These are phyloP conservation scores for Amylostereum areolatum DNA, from an alignment of 1,284 basidiomycete species.

Conservation along the genomic window DNA sequence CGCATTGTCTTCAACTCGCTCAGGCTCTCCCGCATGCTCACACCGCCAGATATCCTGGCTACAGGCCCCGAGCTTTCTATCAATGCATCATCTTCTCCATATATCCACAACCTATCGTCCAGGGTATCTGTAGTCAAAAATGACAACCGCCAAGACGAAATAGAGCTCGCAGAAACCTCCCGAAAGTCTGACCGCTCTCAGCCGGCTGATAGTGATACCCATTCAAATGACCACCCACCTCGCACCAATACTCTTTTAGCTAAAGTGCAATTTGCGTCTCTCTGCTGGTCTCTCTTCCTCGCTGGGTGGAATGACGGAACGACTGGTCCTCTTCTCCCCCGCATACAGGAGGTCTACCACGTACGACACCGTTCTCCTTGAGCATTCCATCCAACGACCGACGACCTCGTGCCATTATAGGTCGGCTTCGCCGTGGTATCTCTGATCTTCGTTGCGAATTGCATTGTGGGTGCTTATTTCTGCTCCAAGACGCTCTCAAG, in stretches of 20 bases:
- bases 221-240: no score
- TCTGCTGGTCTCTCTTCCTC: conserved; percentile 38
- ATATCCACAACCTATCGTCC: background rate
- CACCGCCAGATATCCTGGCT: background rate
- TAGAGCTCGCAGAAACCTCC: background rate
- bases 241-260: background rate
- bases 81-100: background rate
- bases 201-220: background rate
- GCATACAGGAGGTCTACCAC: conserved; percentile 46
- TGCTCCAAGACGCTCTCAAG: no score
- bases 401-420: conserved; percentile 18
- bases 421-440: conserved; percentile 41
- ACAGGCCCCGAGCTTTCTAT: background rate
- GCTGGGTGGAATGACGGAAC: conserved; percentile 60
- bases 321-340: conserved; percentile 55
- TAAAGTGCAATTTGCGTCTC: conserved; percentile 30
- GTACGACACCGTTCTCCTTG: conserved; percentile 21
- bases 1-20: no score
- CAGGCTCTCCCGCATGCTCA: background rate
- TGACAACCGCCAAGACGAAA: background rate
- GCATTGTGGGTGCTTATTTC: conserved; percentile 30
- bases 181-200: background rate
- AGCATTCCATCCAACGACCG: background rate
- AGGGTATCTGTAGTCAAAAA: background rate
- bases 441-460: conserved; percentile 50